These are phyloP conservation scores for Cladorrhinum sp. DNA, from an alignment of 2,329 filamentous ascomycete genomes.

Conservation along the genomic window DNA sequence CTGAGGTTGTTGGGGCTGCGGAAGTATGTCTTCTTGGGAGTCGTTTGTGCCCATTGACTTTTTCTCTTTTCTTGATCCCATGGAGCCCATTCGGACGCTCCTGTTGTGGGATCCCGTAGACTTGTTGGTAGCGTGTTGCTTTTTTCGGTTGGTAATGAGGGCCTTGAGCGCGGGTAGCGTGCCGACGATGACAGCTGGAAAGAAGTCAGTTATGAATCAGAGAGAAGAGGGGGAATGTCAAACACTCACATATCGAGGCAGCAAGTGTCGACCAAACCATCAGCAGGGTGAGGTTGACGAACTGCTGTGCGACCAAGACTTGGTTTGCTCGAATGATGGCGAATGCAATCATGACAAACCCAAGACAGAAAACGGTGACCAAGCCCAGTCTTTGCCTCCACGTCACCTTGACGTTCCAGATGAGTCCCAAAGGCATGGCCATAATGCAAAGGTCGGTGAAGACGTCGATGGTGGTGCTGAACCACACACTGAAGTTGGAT, in stretches of 20 bases:
- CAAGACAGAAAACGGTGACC: slow-evolving; percentile 29
- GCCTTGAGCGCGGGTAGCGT: slow-evolving; percentile 28
- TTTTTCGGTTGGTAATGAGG: slow-evolving; percentile 23
- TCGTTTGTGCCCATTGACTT: background rate
- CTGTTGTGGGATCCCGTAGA: background rate
- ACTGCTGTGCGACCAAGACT: slow-evolving; percentile 24
- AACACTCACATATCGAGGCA: slow-evolving; percentile 28
- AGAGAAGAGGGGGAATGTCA: too few species aligned
- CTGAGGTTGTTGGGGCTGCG: background rate
- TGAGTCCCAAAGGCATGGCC: slow-evolving; percentile 31
- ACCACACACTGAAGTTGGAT: slow-evolving; percentile 30
- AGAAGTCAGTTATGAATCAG: background rate
- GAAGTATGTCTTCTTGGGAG: background rate
- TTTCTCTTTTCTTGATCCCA: background rate
- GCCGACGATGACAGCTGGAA: slow-evolving; percentile 27
- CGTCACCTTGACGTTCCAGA: slow-evolving; percentile 31
- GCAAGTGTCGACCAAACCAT: slow-evolving; percentile 29
- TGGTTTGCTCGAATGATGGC: slow-evolving; percentile 32
- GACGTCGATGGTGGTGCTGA: slow-evolving; percentile 31
- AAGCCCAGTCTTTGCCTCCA: slow-evolving; percentile 30
- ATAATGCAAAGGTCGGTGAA: slow-evolving; percentile 31
- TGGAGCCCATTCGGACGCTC: background rate
- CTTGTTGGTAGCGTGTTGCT: background rate
- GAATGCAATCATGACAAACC: slow-evolving; percentile 32
- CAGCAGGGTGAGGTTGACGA: slow-evolving; percentile 28